Percentiles rank a stretch among this genome's conserved stretches.
Evolutionary conservation across 805 yeast species (phyloP).

Genomic region (Metschnikowia rubicola): DNA sequence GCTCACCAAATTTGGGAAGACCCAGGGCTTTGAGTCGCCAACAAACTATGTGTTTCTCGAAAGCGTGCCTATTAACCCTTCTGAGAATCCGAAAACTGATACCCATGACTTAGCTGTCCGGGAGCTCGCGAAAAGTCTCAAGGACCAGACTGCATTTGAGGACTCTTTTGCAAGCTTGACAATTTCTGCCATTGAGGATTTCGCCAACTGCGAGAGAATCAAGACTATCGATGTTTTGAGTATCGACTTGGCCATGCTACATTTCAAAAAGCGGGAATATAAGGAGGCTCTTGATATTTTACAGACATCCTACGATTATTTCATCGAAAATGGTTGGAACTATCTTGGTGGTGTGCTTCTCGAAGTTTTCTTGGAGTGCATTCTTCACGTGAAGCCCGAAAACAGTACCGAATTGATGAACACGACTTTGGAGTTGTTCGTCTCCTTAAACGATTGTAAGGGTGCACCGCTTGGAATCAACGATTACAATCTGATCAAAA

Average conservation of each 20-base stretch:
- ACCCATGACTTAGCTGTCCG: slow-evolving; percentile 12
- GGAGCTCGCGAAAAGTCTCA: slow-evolving; percentile 15
- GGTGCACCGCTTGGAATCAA: slow-evolving; percentile 23
- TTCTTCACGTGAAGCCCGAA: slow-evolving; percentile 39
- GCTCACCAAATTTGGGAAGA: slow-evolving; percentile 10
- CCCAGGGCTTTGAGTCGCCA: slow-evolving; percentile 10
- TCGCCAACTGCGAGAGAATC: slow-evolving; percentile 48
- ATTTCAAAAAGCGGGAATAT: slow-evolving; percentile 55
- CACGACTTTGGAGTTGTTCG: slow-evolving; percentile 40
- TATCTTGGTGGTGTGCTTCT: slow-evolving; percentile 63
- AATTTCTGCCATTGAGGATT: slow-evolving; percentile 51
- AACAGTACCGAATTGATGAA: slow-evolving; percentile 29
- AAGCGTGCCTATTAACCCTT: slow-evolving; percentile 8
- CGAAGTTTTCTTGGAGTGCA: slow-evolving; percentile 65
- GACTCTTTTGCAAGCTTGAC: slow-evolving; percentile 49
- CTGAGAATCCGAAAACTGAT: background rate
- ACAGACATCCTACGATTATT: slow-evolving; percentile 65
- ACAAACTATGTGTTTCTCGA: slow-evolving; percentile 23
- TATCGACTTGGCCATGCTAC: slow-evolving; percentile 72
- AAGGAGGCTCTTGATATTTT: slow-evolving; percentile 60
- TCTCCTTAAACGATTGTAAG: slow-evolving; percentile 24
- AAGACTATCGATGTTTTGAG: slow-evolving; percentile 71
- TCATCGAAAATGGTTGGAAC: slow-evolving; percentile 71
- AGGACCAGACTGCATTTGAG: slow-evolving; percentile 20
- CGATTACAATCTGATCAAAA: slow-evolving; percentile 23